Percentiles rank a stretch among this genome's conserved stretches.
Conservation (phyloP, 2,329 filamentous ascomycete genomes). For the Cryphonectria parasitica region DNA sequence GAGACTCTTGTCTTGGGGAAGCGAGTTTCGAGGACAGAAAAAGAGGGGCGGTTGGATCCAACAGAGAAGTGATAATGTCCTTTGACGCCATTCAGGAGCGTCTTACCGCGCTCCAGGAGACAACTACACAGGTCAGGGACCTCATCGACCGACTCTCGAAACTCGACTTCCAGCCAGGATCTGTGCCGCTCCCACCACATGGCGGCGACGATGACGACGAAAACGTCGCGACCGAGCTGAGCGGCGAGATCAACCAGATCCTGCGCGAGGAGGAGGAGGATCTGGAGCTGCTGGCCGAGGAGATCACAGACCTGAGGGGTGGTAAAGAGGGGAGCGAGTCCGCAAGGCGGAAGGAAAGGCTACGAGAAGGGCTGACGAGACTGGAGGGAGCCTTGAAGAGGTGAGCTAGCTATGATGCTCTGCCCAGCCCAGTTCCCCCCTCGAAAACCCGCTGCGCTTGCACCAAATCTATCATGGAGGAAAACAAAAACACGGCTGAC, state of each 20-base stretch:
- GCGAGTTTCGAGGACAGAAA: background rate
- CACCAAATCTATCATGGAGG: background rate
- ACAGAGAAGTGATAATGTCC: constrained; percentile 47
- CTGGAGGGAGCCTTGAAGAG: constrained; percentile 71
- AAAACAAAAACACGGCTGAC: background rate
- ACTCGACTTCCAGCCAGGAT: constrained; percentile 62
- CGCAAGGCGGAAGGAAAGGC: constrained; percentile 65
- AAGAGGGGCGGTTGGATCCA: background rate
- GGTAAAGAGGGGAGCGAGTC: constrained; percentile 55
- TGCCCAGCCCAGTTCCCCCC: background rate
- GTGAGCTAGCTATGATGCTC: constrained; percentile 48
- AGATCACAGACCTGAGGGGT: constrained; percentile 70
- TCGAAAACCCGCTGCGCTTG: background rate
- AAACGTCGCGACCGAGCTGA: constrained; percentile 70
- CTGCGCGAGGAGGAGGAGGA: constrained; percentile 82
- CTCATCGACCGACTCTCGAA: constrained; percentile 63
- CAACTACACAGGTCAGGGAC: constrained; percentile 58
- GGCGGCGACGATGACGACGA: constrained; percentile 49
- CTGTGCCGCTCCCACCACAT: constrained; percentile 49
- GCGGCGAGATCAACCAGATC: constrained; percentile 77
- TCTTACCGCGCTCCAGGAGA: constrained; percentile 64
- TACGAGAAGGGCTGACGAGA: constrained; percentile 69
- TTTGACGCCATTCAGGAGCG: constrained; percentile 66
- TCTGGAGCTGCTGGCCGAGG: constrained; percentile 77
- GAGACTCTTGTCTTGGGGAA: background rate